Evolutionary conservation across 2,329 filamentous ascomycete species (phyloP).

Genomic region (Knufia fluminis): DNA sequence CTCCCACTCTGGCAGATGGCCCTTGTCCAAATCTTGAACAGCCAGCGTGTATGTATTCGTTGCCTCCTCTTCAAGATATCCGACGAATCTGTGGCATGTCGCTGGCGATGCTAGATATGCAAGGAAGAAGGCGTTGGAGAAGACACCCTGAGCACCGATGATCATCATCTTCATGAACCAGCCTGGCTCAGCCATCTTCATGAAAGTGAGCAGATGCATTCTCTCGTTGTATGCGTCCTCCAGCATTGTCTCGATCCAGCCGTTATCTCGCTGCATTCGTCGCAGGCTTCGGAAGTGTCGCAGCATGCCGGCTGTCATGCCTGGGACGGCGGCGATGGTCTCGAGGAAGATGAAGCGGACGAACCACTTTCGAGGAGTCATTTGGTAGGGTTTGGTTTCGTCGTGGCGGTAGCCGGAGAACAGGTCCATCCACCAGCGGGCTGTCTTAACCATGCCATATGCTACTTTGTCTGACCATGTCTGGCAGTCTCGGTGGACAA

Average conservation of each 20-base stretch:
- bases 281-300: slow-evolving; percentile 77
- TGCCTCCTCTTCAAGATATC: slow-evolving; percentile 94
- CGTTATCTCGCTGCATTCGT: slow-evolving; percentile 83
- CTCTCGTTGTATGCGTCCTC: slow-evolving; percentile 89
- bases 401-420: slow-evolving; percentile 72
- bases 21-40: slow-evolving; percentile 75
- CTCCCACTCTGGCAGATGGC: slow-evolving; percentile 74
- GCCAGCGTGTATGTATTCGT: slow-evolving; percentile 90
- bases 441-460: slow-evolving; percentile 63
- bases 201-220: slow-evolving; percentile 87
- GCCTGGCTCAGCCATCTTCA: slow-evolving; percentile 80
- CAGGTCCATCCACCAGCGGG: slow-evolving; percentile 71
- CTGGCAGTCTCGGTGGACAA: slow-evolving; percentile 63
- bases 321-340: slow-evolving; percentile 86
- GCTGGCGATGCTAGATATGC: slow-evolving; percentile 78
- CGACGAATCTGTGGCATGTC: slow-evolving; percentile 89
- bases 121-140: slow-evolving; percentile 90
- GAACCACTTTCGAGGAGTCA: slow-evolving; percentile 83
- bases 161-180: slow-evolving; percentile 90
- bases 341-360: slow-evolving; percentile 88
- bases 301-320: slow-evolving; percentile 94
- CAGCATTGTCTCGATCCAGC: slow-evolving; percentile 86
- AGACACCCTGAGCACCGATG: slow-evolving; percentile 84
- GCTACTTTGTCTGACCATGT: slow-evolving; percentile 70
- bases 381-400: slow-evolving; percentile 53